Evolutionary conservation across 108 stramenopile species (phyloP), one percentile per base, ranked within the genome.

Genomic region (Pseudonitzschia multiseries): DNA sequence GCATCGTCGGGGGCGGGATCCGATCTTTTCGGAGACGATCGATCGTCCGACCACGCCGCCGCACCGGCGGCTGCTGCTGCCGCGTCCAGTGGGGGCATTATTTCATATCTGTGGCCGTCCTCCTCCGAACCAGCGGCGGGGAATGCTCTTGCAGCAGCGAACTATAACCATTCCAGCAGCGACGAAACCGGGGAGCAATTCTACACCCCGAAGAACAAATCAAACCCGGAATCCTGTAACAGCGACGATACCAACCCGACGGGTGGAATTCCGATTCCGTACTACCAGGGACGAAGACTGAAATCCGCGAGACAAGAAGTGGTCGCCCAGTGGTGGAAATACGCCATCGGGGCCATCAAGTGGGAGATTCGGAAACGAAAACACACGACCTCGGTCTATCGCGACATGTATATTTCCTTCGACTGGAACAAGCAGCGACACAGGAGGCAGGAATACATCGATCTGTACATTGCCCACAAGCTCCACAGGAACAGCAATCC

Each of bases 311-410:
- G 64, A 9, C 64, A 65, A 42, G 64, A 65, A 40, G 86, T 87
- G 21, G 68, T 88, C 24, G 59, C 69, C 12, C 73, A 75, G 31
- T 92, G 91, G 91, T 92, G 91, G 91, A 81, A 69, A 36, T 92
- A 89, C 70, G 84, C 80, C 17, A 59, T 73, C 36, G 65, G 73
- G 12, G 84, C 71, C 53, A 77, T 89, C 20, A 33, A 75, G 17
- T 77, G 79, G 69, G 91, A 92, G 65, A 56, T 88, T n/a, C 77
- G 78, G 22, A 69, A 79, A 64, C 71, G 83, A 62, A 80, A 83
- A 27, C 66, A 66, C 14, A 43, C 84, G 57, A 57, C 70, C 24
- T 40, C 71, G 8, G 68, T 79, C 21, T 81, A 81, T 70, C 68
- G 72, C 5, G 44, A 84, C 48, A 69, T 68, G 69, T 68, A 69